phyloP scores from a whole-genome alignment of 495 filamentous ascomycete genomes.

The Melanomma pulvis-pyrius region DNA sequence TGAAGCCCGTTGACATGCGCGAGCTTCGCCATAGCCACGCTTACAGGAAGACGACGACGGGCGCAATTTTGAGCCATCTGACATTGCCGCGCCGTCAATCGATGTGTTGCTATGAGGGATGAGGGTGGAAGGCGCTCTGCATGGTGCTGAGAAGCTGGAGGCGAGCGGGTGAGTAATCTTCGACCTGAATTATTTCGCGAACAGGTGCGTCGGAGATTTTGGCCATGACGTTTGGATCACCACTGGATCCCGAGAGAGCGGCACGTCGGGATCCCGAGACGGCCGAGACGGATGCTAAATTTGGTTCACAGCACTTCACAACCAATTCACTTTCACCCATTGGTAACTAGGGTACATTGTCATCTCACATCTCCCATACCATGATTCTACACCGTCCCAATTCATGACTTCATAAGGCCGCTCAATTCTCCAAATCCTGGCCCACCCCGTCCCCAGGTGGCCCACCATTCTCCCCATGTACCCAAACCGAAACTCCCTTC shows the following conservation, averaged over 20 bases:
- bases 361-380: background rate
- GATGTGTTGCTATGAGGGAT: conserved; percentile 11
- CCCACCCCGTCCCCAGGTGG: background rate
- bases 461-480: conserved; percentile 8
- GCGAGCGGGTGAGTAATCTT: background rate
- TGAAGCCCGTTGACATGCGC: background rate
- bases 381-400: background rate
- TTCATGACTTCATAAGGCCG: background rate
- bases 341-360: no score
- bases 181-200: background rate
- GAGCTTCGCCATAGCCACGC: conserved; percentile 7
- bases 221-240: conserved; percentile 11
- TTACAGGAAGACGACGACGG: conserved; percentile 39
- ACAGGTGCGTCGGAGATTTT: conserved; percentile 11
- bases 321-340: no score
- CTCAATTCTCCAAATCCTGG: background rate
- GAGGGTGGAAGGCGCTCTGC: conserved; percentile 9
- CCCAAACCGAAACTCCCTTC: conserved; percentile 35
- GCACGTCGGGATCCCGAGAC: background rate
- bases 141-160: conserved; percentile 22
- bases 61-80: conserved; percentile 34
- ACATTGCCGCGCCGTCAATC: conserved; percentile 35
- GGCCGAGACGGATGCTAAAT: no score
- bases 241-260: background rate
- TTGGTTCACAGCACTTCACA: no score